Conservation (phyloP, 192 early-diverging fungal species). For the Coemansia asiatica region DNA sequence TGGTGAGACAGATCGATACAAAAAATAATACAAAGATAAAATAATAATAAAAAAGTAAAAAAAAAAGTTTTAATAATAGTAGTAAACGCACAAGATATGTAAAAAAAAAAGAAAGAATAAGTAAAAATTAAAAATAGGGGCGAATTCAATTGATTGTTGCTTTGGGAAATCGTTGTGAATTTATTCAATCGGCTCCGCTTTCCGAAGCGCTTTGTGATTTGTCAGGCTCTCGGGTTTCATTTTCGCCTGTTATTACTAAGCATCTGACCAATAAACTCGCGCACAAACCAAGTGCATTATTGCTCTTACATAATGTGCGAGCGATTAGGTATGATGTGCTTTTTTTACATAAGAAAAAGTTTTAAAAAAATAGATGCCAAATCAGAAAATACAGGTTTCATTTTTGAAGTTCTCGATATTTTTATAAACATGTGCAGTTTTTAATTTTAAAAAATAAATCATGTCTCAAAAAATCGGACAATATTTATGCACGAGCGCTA, state of each 20-base stretch:
- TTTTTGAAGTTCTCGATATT: too few species aligned
- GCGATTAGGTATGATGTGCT: too few species aligned
- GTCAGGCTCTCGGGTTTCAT: too few species aligned
- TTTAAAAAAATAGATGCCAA: too few species aligned
- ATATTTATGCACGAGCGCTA: neutral
- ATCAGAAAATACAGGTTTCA: neutral
- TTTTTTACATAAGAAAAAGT: too few species aligned
- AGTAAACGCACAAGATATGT: neutral
- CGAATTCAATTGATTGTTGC: too few species aligned
- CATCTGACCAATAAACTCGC: constrained; percentile 2
- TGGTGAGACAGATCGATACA: constrained; percentile 5
- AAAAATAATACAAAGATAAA: constrained; percentile 6
- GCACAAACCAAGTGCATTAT: too few species aligned
- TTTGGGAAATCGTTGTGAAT: neutral
- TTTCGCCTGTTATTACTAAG: too few species aligned
- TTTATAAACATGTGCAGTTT: neutral
- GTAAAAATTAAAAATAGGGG: neutral
- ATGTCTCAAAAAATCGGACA: neutral
- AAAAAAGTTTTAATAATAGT: neutral
- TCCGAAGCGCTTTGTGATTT: too few species aligned
- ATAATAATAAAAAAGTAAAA: neutral
- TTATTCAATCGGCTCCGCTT: too few species aligned
- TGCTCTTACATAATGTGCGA: too few species aligned
- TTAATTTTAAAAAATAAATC: neutral
- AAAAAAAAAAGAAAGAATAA: neutral